phyloP scores from a whole-genome alignment of 2,329 filamentous ascomycete genomes.

The Aspergillus sp. region DNA sequence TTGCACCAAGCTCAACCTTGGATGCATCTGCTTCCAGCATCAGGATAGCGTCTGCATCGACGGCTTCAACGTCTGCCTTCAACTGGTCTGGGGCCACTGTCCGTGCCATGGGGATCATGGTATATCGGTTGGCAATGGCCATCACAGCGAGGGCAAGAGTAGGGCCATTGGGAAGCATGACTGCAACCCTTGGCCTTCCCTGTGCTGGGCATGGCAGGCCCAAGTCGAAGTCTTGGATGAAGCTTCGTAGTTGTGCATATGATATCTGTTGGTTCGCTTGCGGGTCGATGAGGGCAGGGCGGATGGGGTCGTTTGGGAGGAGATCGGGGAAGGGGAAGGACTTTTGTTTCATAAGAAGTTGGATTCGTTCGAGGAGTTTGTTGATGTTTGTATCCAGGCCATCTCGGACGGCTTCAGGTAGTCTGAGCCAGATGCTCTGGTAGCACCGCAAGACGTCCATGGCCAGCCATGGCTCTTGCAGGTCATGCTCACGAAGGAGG shows the following conservation, averaged over 20 bases:
- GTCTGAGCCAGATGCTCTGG: constrained; percentile 4
- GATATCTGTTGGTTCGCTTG: not conserved
- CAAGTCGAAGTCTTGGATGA: constrained; percentile 19
- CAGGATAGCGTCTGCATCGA: constrained; percentile 49
- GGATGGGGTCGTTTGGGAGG: not conserved
- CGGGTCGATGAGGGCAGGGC: constrained; percentile 3
- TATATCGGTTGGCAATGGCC: constrained; percentile 52
- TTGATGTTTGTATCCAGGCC: not conserved
- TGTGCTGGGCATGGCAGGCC: constrained; percentile 7
- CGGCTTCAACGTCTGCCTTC: constrained; percentile 50
- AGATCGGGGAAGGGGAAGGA: not conserved
- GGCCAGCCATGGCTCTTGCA: not conserved
- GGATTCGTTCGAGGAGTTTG: not conserved
- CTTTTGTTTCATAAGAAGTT: not conserved
- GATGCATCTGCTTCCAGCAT: constrained; percentile 36
- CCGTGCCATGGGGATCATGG: constrained; percentile 53
- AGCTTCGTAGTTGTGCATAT: not conserved
- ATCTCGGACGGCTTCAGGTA: not conserved
- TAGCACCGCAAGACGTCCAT: constrained; percentile 1
- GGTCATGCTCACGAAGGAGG: not conserved
- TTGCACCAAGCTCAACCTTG: not conserved
- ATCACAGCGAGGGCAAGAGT: constrained; percentile 53
- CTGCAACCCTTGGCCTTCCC: constrained; percentile 48
- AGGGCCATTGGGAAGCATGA: constrained; percentile 56
- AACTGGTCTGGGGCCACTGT: constrained; percentile 53